Conservation (phyloP, 2,329 filamentous ascomycete genomes). For the Furcasterigmium furcatum region DNA sequence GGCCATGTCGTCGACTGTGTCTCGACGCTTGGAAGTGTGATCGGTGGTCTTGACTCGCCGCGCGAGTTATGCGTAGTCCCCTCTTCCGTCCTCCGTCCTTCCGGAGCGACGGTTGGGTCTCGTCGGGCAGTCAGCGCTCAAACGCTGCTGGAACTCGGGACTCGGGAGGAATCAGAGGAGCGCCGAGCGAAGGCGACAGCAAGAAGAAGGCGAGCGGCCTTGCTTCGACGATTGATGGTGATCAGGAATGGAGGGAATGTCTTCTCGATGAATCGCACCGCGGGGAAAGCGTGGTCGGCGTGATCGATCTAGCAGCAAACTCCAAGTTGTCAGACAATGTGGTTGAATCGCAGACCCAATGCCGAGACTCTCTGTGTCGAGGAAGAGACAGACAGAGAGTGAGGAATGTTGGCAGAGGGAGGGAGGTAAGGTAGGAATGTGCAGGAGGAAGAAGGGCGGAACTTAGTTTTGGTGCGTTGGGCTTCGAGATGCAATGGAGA, state of each 20-base stretch:
- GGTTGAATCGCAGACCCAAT: constrained; percentile 2
- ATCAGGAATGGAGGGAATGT: constrained; percentile 1
- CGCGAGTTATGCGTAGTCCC: constrained; percentile 4
- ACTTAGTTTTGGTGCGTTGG: constrained; percentile 9
- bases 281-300: constrained; percentile 13
- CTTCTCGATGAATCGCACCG: constrained; percentile 6
- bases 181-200: not conserved
- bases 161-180: constrained; percentile 1
- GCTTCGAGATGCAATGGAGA: not conserved
- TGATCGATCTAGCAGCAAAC: constrained; percentile 2
- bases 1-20: constrained; percentile 18
- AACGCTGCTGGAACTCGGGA: constrained; percentile 10
- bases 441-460: constrained; percentile 6
- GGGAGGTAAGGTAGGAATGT: constrained; percentile 6
- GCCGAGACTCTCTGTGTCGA: constrained; percentile 6
- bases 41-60: not conserved
- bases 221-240: constrained; percentile 4
- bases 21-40: not conserved
- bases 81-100: constrained; percentile 14
- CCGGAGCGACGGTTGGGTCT: constrained; percentile 15
- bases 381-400: constrained; percentile 2
- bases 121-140: constrained; percentile 11
- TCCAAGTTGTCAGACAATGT: constrained; percentile 10
- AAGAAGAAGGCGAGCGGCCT: no score
- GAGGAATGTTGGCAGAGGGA: constrained; percentile 12